A percentile compares a stretch with the other conserved stretches of the same genome.
phyloP scores from a whole-genome alignment of 1,284 basidiomycete genomes.

The Limonomyces culmigenus region DNA sequence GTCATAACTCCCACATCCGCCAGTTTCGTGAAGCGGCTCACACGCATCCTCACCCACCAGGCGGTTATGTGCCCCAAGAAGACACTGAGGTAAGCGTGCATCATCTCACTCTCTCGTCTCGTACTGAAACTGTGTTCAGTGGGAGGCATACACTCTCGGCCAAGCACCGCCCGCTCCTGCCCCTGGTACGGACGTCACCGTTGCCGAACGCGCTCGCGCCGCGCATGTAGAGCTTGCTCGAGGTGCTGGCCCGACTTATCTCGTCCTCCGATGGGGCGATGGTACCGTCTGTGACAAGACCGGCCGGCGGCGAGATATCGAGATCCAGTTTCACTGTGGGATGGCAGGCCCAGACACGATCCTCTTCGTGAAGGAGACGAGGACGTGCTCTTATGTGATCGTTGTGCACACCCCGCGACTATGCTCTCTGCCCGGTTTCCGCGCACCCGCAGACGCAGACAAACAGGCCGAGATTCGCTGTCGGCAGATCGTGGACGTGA shows the following conservation, averaged over 20 bases:
- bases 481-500: slow-evolving; percentile 42
- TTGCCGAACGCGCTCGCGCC: slow-evolving; percentile 39
- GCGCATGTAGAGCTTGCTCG: slow-evolving; percentile 60
- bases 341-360: slow-evolving; percentile 79
- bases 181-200: slow-evolving; percentile 44
- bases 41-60: slow-evolving; percentile 42
- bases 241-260: slow-evolving; percentile 70
- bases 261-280: slow-evolving; percentile 81
- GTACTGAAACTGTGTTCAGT: slow-evolving; percentile 34
- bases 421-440: slow-evolving; percentile 83
- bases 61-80: slow-evolving; percentile 60
- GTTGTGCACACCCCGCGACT: slow-evolving; percentile 87
- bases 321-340: slow-evolving; percentile 95
- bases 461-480: slow-evolving; percentile 59
- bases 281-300: slow-evolving; percentile 89
- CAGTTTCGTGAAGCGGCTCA: slow-evolving; percentile 68
- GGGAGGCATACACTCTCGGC: slow-evolving; percentile 69
- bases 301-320: slow-evolving; percentile 66
- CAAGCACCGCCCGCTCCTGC: slow-evolving; percentile 44
- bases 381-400: slow-evolving; percentile 80
- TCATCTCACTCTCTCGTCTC: slow-evolving; percentile 10
- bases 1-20: slow-evolving; percentile 77
- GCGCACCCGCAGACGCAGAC: slow-evolving; percentile 45
- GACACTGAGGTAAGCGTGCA: slow-evolving; percentile 46
- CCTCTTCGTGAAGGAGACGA: slow-evolving; percentile 81